These are phyloP conservation scores for Gastrodia elata DNA, from an alignment of 106 monocot species.

Conservation along the genomic window DNA sequence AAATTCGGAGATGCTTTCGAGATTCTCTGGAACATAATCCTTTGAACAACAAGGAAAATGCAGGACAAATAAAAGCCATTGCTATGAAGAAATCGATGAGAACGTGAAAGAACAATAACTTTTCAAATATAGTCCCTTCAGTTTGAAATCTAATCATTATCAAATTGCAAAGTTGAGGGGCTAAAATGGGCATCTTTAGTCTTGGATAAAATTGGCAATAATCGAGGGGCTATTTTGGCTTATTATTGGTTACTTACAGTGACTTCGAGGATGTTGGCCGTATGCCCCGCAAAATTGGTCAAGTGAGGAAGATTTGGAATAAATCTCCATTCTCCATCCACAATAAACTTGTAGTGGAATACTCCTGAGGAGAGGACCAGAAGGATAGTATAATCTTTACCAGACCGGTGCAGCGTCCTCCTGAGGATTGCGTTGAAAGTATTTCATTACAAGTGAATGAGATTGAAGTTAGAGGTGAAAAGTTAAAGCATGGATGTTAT, in stretches of 20 bases:
- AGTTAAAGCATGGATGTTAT: too few relatives aligned
- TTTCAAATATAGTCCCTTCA: too few relatives aligned
- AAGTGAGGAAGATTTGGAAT: constrained; percentile 46
- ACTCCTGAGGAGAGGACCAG: constrained; percentile 55
- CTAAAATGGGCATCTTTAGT: too few relatives aligned
- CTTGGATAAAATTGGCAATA: too few relatives aligned
- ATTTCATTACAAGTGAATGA: neutral
- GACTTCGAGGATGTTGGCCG: constrained; percentile 53
- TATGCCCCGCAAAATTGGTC: constrained; percentile 32
- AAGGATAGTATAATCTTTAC: constrained; percentile 57
- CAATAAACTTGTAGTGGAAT: constrained; percentile 60
- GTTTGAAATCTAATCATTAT: too few relatives aligned
- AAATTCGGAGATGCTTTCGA: constrained; percentile 50
- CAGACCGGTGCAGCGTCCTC: constrained; percentile 44
- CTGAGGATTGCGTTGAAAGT: constrained; percentile 18
- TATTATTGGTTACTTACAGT: constrained; percentile 25
- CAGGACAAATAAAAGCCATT: constrained; percentile 2
- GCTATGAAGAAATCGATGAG: neutral
- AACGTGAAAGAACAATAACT: neutral
- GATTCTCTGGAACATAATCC: constrained; percentile 70
- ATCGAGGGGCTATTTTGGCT: neutral
- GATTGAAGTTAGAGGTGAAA: too few relatives aligned
- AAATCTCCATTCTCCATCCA: constrained; percentile 54
- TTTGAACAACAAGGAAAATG: neutral
- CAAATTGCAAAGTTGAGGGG: too few relatives aligned